Evolutionary conservation across 1,139 yeast genomes (phyloP).

Genomic region (Saccharomycopsis phalli): DNA sequence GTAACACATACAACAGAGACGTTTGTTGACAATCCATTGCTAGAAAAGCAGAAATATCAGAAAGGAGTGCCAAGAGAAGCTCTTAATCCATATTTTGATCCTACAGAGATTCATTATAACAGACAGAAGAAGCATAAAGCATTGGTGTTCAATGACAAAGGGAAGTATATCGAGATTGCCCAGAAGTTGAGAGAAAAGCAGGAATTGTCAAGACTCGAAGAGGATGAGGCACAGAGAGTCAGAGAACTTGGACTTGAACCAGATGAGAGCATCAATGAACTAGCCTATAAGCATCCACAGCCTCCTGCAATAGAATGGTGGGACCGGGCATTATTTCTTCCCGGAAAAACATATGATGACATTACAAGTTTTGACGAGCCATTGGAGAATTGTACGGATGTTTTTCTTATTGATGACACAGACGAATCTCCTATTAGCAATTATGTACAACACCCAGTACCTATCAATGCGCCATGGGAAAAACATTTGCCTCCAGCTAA

Average conservation of each 20-base stretch:
- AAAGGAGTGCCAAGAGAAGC: conserved; percentile 12
- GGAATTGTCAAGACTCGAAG: conserved; percentile 25
- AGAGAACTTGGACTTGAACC: conserved; percentile 37
- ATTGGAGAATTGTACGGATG: conserved; percentile 21
- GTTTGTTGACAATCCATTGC: conserved; percentile 5
- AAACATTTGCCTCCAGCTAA: conserved; percentile 35
- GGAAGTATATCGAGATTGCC: conserved; percentile 54
- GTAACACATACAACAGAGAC: background rate
- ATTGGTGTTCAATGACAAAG: conserved; percentile 46
- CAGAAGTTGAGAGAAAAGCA: conserved; percentile 37
- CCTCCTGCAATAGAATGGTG: conserved; percentile 79
- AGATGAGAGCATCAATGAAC: conserved; percentile 43
- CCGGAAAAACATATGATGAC: conserved; percentile 28
- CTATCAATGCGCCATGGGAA: conserved; percentile 51
- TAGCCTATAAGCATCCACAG: conserved; percentile 32
- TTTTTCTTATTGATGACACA: conserved; percentile 25
- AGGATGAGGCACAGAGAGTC: conserved; percentile 22
- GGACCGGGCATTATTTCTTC: conserved; percentile 45
- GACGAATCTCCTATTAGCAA: conserved; percentile 42
- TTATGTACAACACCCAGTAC: conserved; percentile 77
- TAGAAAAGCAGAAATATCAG: conserved; percentile 5
- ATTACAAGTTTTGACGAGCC: conserved; percentile 8
- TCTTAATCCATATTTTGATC: conserved; percentile 57
- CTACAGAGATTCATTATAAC: conserved; percentile 25
- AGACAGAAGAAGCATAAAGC: conserved; percentile 30